Conservation (phyloP, 352 stramenopile species). For the Globisporangium paroecandrum region DNA sequence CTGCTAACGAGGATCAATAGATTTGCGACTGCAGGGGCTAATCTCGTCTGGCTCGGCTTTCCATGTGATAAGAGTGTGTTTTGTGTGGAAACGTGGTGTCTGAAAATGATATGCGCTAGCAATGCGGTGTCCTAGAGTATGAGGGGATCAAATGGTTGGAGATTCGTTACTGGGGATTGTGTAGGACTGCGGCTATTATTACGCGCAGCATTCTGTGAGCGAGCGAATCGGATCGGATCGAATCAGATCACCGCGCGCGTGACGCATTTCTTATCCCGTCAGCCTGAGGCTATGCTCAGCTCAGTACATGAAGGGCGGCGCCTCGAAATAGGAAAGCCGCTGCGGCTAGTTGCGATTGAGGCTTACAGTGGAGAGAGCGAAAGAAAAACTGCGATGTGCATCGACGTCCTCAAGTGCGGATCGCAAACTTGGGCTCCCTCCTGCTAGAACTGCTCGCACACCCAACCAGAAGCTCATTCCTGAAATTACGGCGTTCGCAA, state of each 20-base stretch:
- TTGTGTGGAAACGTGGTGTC: not conserved
- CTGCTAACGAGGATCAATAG: slow-evolving; percentile 10
- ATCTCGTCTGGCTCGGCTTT: not conserved
- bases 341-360: not conserved
- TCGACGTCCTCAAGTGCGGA: not conserved
- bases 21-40: not conserved
- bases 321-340: not conserved
- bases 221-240: not conserved
- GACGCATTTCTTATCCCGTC: not conserved
- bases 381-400: not conserved
- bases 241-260: not conserved
- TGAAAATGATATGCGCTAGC: not conserved
- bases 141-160: not conserved
- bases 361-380: not conserved
- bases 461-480: not conserved
- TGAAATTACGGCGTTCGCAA: not conserved
- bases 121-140: not conserved
- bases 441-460: not conserved
- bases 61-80: too few relatives aligned
- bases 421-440: not conserved
- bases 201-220: not conserved
- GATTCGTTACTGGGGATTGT: not conserved
- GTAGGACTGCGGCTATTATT: not conserved
- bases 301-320: not conserved
- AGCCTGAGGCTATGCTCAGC: not conserved